Percentiles rank a stretch among this genome's conserved stretches.
phyloP scores from a whole-genome alignment of 192 early-diverging fungal species.

The Coemansia sp. region DNA sequence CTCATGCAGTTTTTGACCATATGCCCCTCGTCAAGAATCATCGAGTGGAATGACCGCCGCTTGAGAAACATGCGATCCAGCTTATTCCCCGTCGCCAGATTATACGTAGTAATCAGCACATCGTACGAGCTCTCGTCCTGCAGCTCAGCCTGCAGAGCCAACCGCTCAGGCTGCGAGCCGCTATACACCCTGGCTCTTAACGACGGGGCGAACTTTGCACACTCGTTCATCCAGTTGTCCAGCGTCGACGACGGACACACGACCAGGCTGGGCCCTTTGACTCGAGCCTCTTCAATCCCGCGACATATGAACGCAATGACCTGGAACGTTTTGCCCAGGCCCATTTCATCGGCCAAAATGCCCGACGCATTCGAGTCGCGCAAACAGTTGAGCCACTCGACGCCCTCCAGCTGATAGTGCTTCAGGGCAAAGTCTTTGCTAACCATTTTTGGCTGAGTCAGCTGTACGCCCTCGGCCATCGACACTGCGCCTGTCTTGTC shows the following conservation, averaged over 20 bases:
- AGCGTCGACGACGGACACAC: conserved; percentile 86
- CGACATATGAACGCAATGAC: conserved; percentile 76
- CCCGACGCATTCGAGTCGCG: conserved; percentile 72
- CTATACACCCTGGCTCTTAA: conserved; percentile 63
- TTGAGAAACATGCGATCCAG: conserved; percentile 75
- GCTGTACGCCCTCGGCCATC: conserved; percentile 31
- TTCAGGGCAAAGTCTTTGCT: conserved; percentile 67
- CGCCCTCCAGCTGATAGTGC: conserved; percentile 81
- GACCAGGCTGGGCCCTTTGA: conserved; percentile 69
- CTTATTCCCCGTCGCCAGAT: conserved; percentile 65
- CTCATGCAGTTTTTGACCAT: conserved; percentile 88
- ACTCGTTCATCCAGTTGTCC: conserved; percentile 92
- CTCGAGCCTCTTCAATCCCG: conserved; percentile 31
- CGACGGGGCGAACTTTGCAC: conserved; percentile 63
- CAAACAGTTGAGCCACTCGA: conserved; percentile 81
- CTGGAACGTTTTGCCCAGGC: conserved; percentile 91
- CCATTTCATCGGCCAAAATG: conserved; percentile 82
- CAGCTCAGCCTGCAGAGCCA: conserved; percentile 56
- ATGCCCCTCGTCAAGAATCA: conserved; percentile 89
- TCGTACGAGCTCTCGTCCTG: conserved; percentile 57
- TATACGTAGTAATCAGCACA: conserved; percentile 82
- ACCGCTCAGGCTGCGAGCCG: conserved; percentile 61
- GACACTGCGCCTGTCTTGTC: conserved; percentile 50
- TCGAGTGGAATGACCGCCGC: conserved; percentile 59
- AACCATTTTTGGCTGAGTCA: conserved; percentile 60